Evolutionary conservation across 345 rosid species (phyloP).

Genomic region (Brassica incana): DNA sequence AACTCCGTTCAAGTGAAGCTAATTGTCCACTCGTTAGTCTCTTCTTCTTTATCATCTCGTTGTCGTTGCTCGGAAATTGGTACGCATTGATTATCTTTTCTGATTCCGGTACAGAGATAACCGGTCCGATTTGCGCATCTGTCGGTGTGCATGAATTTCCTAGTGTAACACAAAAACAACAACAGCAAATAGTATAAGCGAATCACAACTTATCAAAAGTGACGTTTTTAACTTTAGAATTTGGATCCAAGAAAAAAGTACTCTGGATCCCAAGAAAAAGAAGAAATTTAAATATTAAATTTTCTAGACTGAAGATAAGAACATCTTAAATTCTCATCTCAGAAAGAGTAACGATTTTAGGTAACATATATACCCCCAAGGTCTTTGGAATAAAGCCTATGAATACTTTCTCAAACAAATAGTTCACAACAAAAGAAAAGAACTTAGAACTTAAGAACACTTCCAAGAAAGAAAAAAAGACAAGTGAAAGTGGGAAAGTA

Average conservation of each 20-base stretch:
- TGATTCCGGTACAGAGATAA: constrained; percentile 43
- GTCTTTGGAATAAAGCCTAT: constrained; percentile 13
- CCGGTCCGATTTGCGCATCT: constrained; percentile 42
- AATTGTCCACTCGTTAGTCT: constrained; percentile 72
- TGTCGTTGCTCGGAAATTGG: constrained; percentile 32
- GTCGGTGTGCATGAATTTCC: constrained; percentile 42
- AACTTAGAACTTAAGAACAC: not conserved
- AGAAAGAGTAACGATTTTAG: not conserved
- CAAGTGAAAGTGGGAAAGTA: not conserved
- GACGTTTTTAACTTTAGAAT: constrained; percentile 26
- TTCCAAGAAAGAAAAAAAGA: not conserved
- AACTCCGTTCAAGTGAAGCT: constrained; percentile 73
- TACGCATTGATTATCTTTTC: constrained; percentile 25
- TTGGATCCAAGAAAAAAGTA: constrained; percentile 24
- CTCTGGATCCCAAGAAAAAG: constrained; percentile 20
- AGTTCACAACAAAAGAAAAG: not conserved
- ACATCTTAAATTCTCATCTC: constrained; percentile 18
- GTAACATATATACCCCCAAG: constrained; percentile 23
- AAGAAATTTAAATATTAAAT: not conserved
- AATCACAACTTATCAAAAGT: constrained; percentile 26
- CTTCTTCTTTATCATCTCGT: constrained; percentile 66
- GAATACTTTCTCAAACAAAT: not conserved
- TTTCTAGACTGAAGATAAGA: not conserved
- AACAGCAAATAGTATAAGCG: not conserved
- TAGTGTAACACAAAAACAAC: not conserved